Evolutionary conservation across 768 basidiomycete genomes (phyloP), one percentile per base, ranked within the genome.

Genomic region (Phallus indusiatus): DNA sequence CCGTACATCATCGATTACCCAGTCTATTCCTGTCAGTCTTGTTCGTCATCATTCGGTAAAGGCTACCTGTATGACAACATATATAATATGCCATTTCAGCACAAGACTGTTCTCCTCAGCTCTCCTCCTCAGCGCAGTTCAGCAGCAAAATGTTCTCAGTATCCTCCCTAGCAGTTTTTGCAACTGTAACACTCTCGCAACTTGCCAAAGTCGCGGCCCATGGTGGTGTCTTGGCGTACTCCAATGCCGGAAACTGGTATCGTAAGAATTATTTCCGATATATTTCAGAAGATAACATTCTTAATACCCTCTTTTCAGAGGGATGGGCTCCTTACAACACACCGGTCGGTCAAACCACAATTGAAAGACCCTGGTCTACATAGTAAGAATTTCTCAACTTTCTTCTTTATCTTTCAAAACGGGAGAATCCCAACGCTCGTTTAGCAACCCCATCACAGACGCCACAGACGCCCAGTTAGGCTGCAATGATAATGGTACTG

Each of bases 401-500:
- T 24, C 37, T 17, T 6, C 14, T 55, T 11, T 10, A 4, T 6
- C 14, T 55, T 11, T 10, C 56, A 28, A 11, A 34, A 42, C 8
- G 8, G 14, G 54, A 3, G 18, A 5, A n/a, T 37, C 9, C 22
- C 36, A 60, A 35, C 16, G 5, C 10, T n/a, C 20, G 7, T 48
- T n/a, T 28, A 61, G 60, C 54, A 53, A 63, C 47, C 62, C 62
- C 12, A 63, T 63, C 18, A 37, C 46, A 36, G 55, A 63, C 47
- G 62, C 59, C n/a, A 63, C 60, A 16, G 46, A 49, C 24, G 35
- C 53, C 16, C 47, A 46, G 17, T 20, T 63, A 16, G 60, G 60
- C 36, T 63, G 62, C 55, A 63, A 63, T 33, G 62, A 63, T 42
- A 48, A 61, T 46, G 60, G 53, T 7, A 57, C 28, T n/a, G 60